A percentile compares a stretch with the other conserved stretches of the same genome.
phyloP scores from a whole-genome alignment of 345 rosid species.

The Mercurialis annua region DNA sequence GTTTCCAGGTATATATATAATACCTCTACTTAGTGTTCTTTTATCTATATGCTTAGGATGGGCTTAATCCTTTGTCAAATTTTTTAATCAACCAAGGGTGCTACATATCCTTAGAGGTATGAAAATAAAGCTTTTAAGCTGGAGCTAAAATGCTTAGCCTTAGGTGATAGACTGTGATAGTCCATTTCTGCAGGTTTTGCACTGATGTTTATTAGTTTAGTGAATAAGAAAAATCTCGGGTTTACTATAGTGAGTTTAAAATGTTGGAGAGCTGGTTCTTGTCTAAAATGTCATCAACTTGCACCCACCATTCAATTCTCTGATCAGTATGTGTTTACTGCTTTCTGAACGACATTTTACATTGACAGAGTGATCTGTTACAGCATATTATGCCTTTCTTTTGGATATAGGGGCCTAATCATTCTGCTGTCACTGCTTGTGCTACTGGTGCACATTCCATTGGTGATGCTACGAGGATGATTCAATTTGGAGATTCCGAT shows the following conservation, averaged over 20 bases:
- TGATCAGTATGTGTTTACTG: not conserved
- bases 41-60: not conserved
- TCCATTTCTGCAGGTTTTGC: not conserved
- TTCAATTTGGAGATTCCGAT: constrained; percentile 94
- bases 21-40: not conserved
- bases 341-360: constrained; percentile 1
- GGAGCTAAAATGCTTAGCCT: not conserved
- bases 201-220: not conserved
- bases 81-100: not conserved
- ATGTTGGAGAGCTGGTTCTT: not conserved
- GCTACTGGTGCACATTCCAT: constrained; percentile 98
- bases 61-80: not conserved
- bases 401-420: constrained; percentile 89
- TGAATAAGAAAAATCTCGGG: not conserved
- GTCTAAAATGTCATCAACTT: not conserved
- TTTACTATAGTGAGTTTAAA: not conserved
- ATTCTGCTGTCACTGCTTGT: constrained; percentile 98
- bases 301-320: constrained; percentile 4
- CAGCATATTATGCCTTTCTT: constrained; percentile 20
- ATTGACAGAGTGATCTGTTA: constrained; percentile 5
- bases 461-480: constrained; percentile 96
- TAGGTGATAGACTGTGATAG: not conserved
- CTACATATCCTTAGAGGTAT: not conserved
- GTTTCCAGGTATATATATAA: constrained; percentile 67
- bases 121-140: constrained; percentile 6